These are phyloP conservation scores for Telfairia occidentalis DNA, from an alignment of 331 rosid genomes.

Conservation along the genomic window DNA sequence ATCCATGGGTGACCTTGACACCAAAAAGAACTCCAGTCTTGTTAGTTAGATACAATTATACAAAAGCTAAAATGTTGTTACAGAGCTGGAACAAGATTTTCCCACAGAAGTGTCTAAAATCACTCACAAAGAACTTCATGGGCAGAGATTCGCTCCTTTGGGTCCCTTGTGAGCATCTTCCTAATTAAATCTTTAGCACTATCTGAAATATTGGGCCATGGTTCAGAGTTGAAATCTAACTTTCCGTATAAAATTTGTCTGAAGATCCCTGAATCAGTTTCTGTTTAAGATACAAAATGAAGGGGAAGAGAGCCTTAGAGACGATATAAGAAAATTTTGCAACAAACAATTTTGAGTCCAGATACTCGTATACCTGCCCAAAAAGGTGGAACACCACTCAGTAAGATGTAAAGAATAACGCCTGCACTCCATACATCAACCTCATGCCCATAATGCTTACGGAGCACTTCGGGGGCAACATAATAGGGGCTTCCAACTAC, in stretches of 20 bases:
- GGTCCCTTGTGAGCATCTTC: constrained; percentile 68
- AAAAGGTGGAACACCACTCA: constrained; percentile 90
- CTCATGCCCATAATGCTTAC: constrained; percentile 70
- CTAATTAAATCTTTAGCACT: constrained; percentile 66
- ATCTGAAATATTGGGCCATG: constrained; percentile 78
- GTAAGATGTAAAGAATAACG: constrained; percentile 73
- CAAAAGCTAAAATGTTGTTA: not conserved
- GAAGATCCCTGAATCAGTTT: constrained; percentile 75
- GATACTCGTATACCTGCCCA: constrained; percentile 61
- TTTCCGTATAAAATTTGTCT: constrained; percentile 58
- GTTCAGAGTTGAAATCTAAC: constrained; percentile 63
- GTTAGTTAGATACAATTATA: not conserved
- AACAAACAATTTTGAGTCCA: constrained; percentile 7
- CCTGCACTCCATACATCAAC: constrained; percentile 96
- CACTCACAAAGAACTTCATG: constrained; percentile 85
- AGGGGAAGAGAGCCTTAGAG: constrained; percentile 8
- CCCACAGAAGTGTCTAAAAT: constrained; percentile 15
- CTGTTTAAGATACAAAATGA: constrained; percentile 28
- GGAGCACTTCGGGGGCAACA: constrained; percentile 80
- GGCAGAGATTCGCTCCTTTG: constrained; percentile 55
- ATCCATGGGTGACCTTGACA: constrained; percentile 86
- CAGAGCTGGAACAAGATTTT: constrained; percentile 2
- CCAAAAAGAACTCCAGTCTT: constrained; percentile 15
- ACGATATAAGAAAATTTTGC: not conserved
- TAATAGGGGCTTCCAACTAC: constrained; percentile 86